These are phyloP conservation scores for Ustilago vetiveriae DNA, from an alignment of 1,284 basidiomycete genomes.

Conservation along the genomic window DNA sequence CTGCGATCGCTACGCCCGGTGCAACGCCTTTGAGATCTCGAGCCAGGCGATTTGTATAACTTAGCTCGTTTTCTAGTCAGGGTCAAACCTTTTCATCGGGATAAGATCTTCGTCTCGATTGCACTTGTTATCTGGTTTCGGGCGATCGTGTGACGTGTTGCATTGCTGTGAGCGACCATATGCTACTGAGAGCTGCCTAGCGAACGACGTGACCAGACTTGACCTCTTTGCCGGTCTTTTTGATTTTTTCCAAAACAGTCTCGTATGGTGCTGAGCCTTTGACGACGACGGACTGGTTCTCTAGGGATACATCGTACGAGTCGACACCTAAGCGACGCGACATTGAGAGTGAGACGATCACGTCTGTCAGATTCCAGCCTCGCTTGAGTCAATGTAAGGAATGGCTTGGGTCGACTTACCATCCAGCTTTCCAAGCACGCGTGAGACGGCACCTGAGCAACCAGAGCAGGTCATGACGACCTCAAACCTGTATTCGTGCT, in stretches of 20 bases:
- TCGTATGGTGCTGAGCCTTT: conserved; percentile 75
- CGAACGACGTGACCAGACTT: conserved; percentile 49
- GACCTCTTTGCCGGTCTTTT: conserved; percentile 87
- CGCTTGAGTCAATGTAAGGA: not conserved
- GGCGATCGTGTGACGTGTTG: no score
- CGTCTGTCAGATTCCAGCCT: no score
- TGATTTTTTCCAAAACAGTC: conserved; percentile 76
- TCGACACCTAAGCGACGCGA: conserved; percentile 37
- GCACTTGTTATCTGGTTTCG: no score
- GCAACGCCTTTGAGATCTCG: conserved; percentile 34
- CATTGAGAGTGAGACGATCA: no score
- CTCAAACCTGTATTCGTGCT: conserved; percentile 72
- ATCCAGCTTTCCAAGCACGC: conserved; percentile 77
- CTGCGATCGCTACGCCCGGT: conserved; percentile 33
- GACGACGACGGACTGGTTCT: conserved; percentile 78
- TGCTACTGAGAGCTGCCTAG: conserved; percentile 2
- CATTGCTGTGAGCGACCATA: not conserved
- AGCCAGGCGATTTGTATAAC: conserved; percentile 6
- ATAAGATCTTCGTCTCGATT: no score
- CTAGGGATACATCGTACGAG: conserved; percentile 72
- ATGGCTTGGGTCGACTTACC: conserved; percentile 71
- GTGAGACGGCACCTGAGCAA: conserved; percentile 80
- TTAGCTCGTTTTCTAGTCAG: no score
- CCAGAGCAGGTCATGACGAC: conserved; percentile 84
- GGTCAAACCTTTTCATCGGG: no score